A percentile compares a stretch with the other conserved stretches of the same genome.
These are phyloP conservation scores for Pseudopyricularia javanii DNA, from an alignment of 2,329 filamentous ascomycete species.

Conservation along the genomic window DNA sequence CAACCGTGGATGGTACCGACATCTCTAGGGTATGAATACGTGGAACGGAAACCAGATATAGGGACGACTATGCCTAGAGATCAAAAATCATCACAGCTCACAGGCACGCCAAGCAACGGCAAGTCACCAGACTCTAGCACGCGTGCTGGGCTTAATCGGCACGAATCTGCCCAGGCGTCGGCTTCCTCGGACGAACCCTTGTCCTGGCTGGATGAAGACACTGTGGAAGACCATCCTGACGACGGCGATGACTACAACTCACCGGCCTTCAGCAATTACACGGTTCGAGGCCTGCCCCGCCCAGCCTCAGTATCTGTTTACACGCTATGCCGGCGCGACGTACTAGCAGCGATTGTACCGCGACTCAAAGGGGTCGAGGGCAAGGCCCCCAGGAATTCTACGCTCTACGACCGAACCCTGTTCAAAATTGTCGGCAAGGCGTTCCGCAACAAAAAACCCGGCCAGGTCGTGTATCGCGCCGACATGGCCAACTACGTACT, in stretches of 20 bases:
- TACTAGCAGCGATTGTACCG: slow-evolving; percentile 14
- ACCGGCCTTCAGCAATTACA: background rate
- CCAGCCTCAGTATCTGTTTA: slow-evolving; percentile 10
- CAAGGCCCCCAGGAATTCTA: slow-evolving; percentile 4
- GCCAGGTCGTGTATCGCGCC: slow-evolving; percentile 27
- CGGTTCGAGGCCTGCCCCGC: slow-evolving; percentile 2
- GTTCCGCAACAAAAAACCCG: slow-evolving; percentile 3
- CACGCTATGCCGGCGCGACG: slow-evolving; percentile 17
- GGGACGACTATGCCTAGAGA: background rate
- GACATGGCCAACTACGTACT: slow-evolving; percentile 46
- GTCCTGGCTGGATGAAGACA: background rate
- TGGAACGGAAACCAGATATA: background rate
- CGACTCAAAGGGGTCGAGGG: background rate
- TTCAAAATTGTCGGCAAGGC: background rate
- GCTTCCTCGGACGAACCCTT: background rate
- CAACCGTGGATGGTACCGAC: slow-evolving; percentile 43
- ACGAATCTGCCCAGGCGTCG: background rate
- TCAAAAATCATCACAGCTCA: too few species aligned
- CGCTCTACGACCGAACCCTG: slow-evolving; percentile 7
- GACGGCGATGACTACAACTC: background rate
- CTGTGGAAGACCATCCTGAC: background rate
- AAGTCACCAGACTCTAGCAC: background rate
- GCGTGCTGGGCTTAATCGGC: background rate
- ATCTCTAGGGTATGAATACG: background rate
- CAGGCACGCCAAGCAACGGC: too few species aligned